Base-by-base conservation (phyloP, 208 protist species). In the Wallacemonas rigidus region DNA sequence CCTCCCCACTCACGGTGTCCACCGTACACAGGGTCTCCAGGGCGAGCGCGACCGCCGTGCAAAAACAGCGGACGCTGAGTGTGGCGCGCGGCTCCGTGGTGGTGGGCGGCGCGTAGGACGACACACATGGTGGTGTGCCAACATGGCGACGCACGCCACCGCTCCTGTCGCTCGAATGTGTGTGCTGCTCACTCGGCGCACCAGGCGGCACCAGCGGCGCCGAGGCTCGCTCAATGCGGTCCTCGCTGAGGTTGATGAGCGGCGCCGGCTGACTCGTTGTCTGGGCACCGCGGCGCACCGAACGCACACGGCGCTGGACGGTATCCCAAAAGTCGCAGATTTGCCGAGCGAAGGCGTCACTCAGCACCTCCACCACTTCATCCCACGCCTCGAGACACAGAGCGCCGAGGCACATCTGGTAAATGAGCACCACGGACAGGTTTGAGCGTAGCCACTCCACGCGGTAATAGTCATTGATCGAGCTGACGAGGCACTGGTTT, bases 361-460 rank as follows among this genome's bases (percentile, higher is more conserved):
- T 35, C 2, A 76, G 43, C 12, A 69, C 62, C 15, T 70, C 63
- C 54, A 65, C 15, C n/a, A 61, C 41, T 15, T 70, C 60, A 4
- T 69, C 53, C 40, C 43, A 62, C 17, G 57, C 53, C 4, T 41
- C 63, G 3, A 62, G 41, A 11, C 40, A 44, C 44, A 60, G 40
- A 39, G 44, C 48, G 2, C 60, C 60, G 14, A 61, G 35, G 6
- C 64, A 48, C 50, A 76, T 9, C 45, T 70, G 11, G 44, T 68
- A 48, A 12, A 76, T 41, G 44, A 76, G 63, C 63, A 55, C 8
- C 3, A 53, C 38, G 55, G 40, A 57, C 17, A 45, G 50, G 39
- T 60, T 47, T n/a, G 48, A 60, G 6, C 45, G 48, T 15, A 76
- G 60, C 71, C 71, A 76, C 55, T 67, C 36, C 14, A 76, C 41